A percentile compares a stretch with the other conserved stretches of the same genome.
Conservation (phyloP, 2,329 filamentous ascomycete genomes). For the Aureobasidium sp. region DNA sequence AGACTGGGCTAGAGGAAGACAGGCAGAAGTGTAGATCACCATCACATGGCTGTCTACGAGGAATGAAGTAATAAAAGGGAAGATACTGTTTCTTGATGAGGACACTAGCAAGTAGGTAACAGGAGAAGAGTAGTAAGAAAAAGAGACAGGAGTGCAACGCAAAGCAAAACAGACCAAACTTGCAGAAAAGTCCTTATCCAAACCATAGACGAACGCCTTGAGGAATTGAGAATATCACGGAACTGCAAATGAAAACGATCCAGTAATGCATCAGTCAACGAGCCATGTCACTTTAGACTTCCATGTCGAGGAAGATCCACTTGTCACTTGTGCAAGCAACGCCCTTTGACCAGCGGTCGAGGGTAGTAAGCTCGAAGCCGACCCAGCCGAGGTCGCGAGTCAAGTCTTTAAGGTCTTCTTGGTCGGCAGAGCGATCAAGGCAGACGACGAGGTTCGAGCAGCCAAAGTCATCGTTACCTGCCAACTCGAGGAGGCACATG, state of each 20-base stretch:
- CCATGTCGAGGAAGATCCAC: conserved; percentile 87
- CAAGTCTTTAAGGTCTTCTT: conserved; percentile 56
- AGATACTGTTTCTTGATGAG: neutral
- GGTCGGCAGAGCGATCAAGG: conserved; percentile 60
- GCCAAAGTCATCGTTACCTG: conserved; percentile 60
- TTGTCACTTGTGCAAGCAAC: conserved; percentile 60
- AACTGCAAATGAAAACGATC: neutral
- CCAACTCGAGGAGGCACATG: conserved; percentile 84
- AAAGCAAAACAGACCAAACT: neutral
- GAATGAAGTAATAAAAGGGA: too few relatives aligned
- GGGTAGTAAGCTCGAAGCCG: conserved; percentile 73
- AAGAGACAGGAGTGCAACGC: neutral
- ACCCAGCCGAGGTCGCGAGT: conserved; percentile 87
- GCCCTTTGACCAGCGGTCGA: conserved; percentile 61
- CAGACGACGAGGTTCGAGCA: conserved; percentile 74
- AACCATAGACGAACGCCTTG: neutral
- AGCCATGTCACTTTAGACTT: conserved; percentile 48
- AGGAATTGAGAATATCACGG: neutral
- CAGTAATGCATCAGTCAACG: neutral
- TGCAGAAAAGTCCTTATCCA: neutral
- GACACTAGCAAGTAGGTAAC: neutral
- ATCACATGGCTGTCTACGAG: too few relatives aligned
- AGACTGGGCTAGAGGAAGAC: too few relatives aligned
- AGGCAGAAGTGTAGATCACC: too few relatives aligned
- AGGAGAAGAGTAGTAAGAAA: neutral